Conservation (phyloP, 1,284 basidiomycete species). For the Mycena citricolor region DNA sequence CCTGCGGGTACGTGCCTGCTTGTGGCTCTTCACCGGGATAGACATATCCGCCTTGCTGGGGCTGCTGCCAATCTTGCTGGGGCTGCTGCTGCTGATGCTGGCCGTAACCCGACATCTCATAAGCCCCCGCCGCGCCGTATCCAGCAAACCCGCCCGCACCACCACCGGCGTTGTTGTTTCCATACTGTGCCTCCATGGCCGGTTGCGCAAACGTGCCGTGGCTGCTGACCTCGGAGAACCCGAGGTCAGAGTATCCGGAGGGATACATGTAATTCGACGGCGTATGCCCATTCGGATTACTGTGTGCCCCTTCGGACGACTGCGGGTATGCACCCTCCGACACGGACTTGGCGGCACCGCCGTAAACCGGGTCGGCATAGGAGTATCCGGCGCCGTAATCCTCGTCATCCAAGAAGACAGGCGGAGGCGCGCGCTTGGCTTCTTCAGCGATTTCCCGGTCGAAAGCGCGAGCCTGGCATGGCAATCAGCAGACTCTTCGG, state of each 20-base stretch:
- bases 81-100: slow-evolving; percentile 8
- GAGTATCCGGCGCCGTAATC: slow-evolving; percentile 38
- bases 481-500: background rate
- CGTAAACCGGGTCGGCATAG: slow-evolving; percentile 35
- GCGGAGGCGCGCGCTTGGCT: slow-evolving; percentile 48
- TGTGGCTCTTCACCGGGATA: slow-evolving; percentile 4
- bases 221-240: slow-evolving; percentile 56
- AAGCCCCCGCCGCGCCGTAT: slow-evolving; percentile 22
- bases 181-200: slow-evolving; percentile 36
- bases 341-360: slow-evolving; percentile 22
- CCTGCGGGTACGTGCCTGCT: slow-evolving; percentile 12
- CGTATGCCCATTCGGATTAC: slow-evolving; percentile 25
- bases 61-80: too few species aligned
- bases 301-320: slow-evolving; percentile 24
- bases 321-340: slow-evolving; percentile 24
- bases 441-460: slow-evolving; percentile 68
- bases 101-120: slow-evolving; percentile 21
- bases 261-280: slow-evolving; percentile 24
- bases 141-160: slow-evolving; percentile 32
- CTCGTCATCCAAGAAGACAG: slow-evolving; percentile 53
- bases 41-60: slow-evolving; percentile 11
- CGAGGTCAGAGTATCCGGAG: slow-evolving; percentile 21
- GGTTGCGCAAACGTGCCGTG: slow-evolving; percentile 63
- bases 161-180: slow-evolving; percentile 16
- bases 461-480: slow-evolving; percentile 57